A percentile compares a stretch with the other conserved stretches of the same genome.
phyloP scores from a whole-genome alignment of 2,329 filamentous ascomycete genomes.

The Apiospora kogelbergensis region DNA sequence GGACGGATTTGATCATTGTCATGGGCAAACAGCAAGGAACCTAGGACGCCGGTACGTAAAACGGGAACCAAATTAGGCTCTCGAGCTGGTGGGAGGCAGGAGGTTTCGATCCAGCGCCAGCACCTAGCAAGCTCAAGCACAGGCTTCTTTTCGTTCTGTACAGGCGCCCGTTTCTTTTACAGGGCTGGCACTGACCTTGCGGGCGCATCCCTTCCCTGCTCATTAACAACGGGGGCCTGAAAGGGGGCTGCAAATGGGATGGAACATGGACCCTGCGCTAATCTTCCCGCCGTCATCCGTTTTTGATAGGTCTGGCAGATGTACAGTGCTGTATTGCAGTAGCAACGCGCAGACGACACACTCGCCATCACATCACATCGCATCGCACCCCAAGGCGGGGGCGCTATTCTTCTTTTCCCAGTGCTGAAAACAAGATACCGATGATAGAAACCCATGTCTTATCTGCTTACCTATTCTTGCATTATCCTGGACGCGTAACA shows the following conservation, averaged over 20 bases:
- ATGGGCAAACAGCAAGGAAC: not conserved
- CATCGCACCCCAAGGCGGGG: not conserved
- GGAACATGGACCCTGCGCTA: conserved; percentile 6
- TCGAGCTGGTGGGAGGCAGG: not conserved
- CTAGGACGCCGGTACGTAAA: not conserved
- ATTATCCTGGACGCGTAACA: conserved; percentile 4
- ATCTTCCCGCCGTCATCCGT: conserved; percentile 4
- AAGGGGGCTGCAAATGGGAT: conserved; percentile 2
- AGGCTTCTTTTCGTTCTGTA: not conserved
- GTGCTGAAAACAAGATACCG: not conserved
- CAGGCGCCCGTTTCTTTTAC: conserved; percentile 4
- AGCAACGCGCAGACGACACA: not conserved
- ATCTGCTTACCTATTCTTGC: conserved; percentile 1
- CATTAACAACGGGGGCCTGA: not conserved
- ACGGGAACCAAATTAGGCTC: conserved; percentile 7
- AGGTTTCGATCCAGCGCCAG: not conserved
- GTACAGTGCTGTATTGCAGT: not conserved
- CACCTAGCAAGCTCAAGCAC: no score
- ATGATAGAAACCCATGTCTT: not conserved
- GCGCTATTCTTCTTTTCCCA: not conserved
- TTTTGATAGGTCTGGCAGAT: not conserved
- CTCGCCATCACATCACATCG: not conserved
- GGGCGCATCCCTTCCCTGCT: not conserved
- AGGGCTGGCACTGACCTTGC: conserved; percentile 5
- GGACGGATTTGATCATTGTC: not conserved